Evolutionary conservation across 768 basidiomycete species (phyloP), one percentile per base, ranked within the genome.

Genomic region (Panus rudis): DNA sequence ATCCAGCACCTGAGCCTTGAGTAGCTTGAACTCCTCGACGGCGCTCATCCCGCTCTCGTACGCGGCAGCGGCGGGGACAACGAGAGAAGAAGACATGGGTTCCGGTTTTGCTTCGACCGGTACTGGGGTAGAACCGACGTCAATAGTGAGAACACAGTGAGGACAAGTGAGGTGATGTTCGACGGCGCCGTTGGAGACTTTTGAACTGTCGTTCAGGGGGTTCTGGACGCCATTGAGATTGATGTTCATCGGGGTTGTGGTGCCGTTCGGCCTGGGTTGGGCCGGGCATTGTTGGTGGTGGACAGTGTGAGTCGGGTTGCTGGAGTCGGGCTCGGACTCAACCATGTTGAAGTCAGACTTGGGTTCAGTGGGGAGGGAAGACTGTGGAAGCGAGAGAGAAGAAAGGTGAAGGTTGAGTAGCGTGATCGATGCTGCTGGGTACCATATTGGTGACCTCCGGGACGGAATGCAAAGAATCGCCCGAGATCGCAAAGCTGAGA

Each of bases 1-100:
- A 23, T 37, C 35, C 16, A 23, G 24, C 11, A 37, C 17, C 11
- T 7, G 20, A 19, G 35, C 35, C 24, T 37, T 37, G 10, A 37
- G 35, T 6, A 37, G 35, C 4, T 23, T 19, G 8, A 37, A 23
- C 35, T 37, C 35, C n/a, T 37, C 35, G 11, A 80, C 76, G 14
- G 78, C 78, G 45, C 74, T 78, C 70, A 81, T 71, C 37, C 76
- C 77, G 49, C 72, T 72, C 59, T 78, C 75, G 42, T 70, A 70
- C 3, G 76, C 75, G 2, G 78, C 76, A 13, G 68, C 65, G 28
- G 71, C 72, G 16, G 74, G 68, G 5, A 77, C 66, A 30, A 79
- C 70, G 38, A 78, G 58, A 34, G 52, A 61, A 4, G 58, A 57
- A 41, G 56, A 54, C 44, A 55, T 48, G 11, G 50, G 53, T 50